Evolutionary conservation across 2,329 filamentous ascomycete genomes (phyloP), one percentile per base, ranked within the genome.

Genomic region (Hysterium pulicare): DNA sequence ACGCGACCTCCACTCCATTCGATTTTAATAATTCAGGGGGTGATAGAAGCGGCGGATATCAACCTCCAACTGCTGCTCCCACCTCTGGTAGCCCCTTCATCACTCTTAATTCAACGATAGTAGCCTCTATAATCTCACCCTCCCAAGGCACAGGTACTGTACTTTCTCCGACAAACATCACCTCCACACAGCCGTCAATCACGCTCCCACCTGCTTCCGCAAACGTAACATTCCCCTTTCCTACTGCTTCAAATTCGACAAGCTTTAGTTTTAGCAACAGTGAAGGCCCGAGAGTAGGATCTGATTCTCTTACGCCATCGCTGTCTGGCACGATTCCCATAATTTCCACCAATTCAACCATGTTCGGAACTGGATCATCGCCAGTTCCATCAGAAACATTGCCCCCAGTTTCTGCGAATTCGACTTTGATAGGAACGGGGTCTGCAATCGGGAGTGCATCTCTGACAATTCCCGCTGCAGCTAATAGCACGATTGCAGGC

Each of bases 261-360:
- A 46, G 44, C 30, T 46, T 43, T 9, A 46, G 33, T 26, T 31
- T 33, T 6, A 22, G 7, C 9, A 4, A 33, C 4, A 30, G 38
- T 23, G 24, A 17, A 22, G 24, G 17, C 6, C 21, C 41, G 6
- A 17, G 26, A 38, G 37, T 2, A 16, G 34, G 23, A 13, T 22
- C 30, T 4, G 28, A 9, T 31, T 5, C n/a, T 4, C 8, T 33
- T 22, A 15, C 22, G 24, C 19, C 21, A 20, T 21, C 23, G 22
- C n/a, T 41, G 20, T 38, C n/a, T n/a, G n/a, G n/a, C n/a, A n/a
- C 20, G 24, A 30, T 38, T 38, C 28, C 33, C 33, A 11, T n/a
- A 38, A n/a, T 15, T 7, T 38, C 35, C 15, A n/a, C 35, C 5
- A 38, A 38, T 24, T 38, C 21, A 22, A 26, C 35, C 5, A 11